phyloP scores from a whole-genome alignment of 768 basidiomycete genomes.

The Hortiboletus campestris region DNA sequence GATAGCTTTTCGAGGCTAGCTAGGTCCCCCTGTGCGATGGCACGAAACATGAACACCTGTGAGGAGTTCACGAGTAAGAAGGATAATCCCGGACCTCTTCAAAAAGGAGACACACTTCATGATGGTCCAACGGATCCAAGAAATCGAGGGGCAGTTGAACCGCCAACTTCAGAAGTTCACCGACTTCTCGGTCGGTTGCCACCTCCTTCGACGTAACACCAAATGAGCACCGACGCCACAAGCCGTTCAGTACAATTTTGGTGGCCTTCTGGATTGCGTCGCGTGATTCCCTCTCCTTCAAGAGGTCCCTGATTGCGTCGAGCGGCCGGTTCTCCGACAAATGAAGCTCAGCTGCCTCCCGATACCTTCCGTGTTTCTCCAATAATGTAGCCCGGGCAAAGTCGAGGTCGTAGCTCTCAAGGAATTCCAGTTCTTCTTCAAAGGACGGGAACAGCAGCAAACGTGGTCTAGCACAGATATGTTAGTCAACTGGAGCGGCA shows the following conservation, averaged over 20 bases:
- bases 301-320: conserved; percentile 47
- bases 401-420: too few relatives aligned
- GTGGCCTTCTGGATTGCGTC: conserved; percentile 35
- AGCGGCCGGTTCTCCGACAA: conserved; percentile 44
- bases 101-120: conserved; percentile 13
- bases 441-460: conserved; percentile 43
- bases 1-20: too few relatives aligned
- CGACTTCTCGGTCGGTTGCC: not conserved
- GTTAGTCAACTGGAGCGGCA: too few relatives aligned
- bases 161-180: conserved; percentile 29
- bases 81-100: not conserved
- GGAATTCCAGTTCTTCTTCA: too few relatives aligned
- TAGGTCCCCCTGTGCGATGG: too few relatives aligned
- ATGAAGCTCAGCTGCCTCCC: conserved; percentile 54
- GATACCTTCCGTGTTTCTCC: conserved; percentile 35
- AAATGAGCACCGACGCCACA: too few relatives aligned
- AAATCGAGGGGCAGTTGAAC: conserved; percentile 1
- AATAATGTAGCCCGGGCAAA: too few relatives aligned
- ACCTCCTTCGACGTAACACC: not conserved
- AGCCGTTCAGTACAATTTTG: conserved; percentile 11
- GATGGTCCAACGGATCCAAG: not conserved
- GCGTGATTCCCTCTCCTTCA: conserved; percentile 32
- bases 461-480: too few relatives aligned
- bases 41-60: too few relatives aligned
- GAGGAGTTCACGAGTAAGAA: too few relatives aligned